These are phyloP conservation scores for Candida quercuum DNA, from an alignment of 805 yeast genomes.

Conservation along the genomic window DNA sequence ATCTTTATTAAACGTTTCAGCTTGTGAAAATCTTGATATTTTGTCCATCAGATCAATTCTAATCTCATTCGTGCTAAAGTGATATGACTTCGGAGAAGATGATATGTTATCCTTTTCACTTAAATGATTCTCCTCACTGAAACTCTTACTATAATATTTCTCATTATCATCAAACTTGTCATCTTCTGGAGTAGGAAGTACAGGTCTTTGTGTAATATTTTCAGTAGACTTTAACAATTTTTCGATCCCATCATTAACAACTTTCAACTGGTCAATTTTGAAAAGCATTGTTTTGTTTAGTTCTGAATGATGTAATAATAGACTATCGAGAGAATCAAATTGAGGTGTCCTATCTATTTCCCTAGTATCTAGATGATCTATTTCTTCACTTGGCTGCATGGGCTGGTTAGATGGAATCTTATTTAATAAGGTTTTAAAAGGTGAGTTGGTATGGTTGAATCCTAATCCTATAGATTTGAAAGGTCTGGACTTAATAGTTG, in stretches of 20 bases:
- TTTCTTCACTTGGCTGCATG: too few relatives aligned
- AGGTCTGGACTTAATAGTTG: background rate
- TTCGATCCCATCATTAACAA: background rate
- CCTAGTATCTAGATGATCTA: background rate
- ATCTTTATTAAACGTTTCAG: constrained; percentile 8
- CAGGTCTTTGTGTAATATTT: too few relatives aligned
- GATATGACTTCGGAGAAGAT: constrained; percentile 19
- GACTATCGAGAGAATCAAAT: background rate
- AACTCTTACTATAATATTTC: too few relatives aligned
- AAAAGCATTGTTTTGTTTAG: background rate
- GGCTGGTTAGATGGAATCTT: too few relatives aligned
- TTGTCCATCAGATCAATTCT: constrained; percentile 17
- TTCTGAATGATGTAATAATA: background rate
- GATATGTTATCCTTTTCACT: constrained; percentile 9
- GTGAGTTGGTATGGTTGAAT: background rate
- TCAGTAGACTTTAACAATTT: background rate
- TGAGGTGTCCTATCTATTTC: background rate
- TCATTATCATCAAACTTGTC: constrained; percentile 3
- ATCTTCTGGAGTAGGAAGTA: constrained; percentile 19
- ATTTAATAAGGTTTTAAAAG: background rate
- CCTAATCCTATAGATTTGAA: background rate
- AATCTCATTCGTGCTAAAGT: constrained; percentile 12
- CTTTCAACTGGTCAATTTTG: background rate
- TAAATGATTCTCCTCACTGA: too few relatives aligned
- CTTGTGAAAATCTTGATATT: constrained; percentile 10